These are phyloP conservation scores for Hypoxylon sp. DNA, from an alignment of 2,329 filamentous ascomycete species.

Conservation along the genomic window DNA sequence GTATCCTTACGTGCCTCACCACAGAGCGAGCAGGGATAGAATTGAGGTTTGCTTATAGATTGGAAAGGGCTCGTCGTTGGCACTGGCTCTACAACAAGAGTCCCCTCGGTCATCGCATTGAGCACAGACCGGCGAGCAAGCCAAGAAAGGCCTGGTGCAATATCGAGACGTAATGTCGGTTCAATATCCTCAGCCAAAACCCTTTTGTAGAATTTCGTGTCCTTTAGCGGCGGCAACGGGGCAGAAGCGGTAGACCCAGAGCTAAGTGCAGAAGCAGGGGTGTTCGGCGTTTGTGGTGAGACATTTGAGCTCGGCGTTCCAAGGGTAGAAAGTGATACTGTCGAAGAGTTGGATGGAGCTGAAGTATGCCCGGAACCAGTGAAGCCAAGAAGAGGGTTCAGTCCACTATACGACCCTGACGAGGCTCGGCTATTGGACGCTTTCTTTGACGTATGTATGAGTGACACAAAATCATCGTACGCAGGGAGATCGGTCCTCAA, in stretches of 20 bases:
- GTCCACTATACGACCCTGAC: constrained; percentile 77
- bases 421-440: constrained; percentile 75
- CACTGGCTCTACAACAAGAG: constrained; percentile 90
- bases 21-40: constrained; percentile 85
- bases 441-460: constrained; percentile 78
- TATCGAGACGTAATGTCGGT: constrained; percentile 89
- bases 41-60: constrained; percentile 66
- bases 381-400: constrained; percentile 69
- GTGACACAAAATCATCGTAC: constrained; percentile 86
- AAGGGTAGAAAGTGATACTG: constrained; percentile 68
- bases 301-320: constrained; percentile 63
- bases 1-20: constrained; percentile 83
- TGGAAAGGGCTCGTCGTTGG: constrained; percentile 70
- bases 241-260: constrained; percentile 58
- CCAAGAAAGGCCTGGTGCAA: constrained; percentile 93
- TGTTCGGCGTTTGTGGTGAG: constrained; percentile 72
- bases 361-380: constrained; percentile 63
- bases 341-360: constrained; percentile 71
- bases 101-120: constrained; percentile 85
- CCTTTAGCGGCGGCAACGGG: constrained; percentile 78
- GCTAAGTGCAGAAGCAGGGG: constrained; percentile 68
- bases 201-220: constrained; percentile 95
- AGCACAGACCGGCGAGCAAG: constrained; percentile 88
- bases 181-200: constrained; percentile 92
- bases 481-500: constrained; percentile 84